Base-by-base conservation (phyloP, 768 basidiomycete genomes). In the Suillus occidentalis region DNA sequence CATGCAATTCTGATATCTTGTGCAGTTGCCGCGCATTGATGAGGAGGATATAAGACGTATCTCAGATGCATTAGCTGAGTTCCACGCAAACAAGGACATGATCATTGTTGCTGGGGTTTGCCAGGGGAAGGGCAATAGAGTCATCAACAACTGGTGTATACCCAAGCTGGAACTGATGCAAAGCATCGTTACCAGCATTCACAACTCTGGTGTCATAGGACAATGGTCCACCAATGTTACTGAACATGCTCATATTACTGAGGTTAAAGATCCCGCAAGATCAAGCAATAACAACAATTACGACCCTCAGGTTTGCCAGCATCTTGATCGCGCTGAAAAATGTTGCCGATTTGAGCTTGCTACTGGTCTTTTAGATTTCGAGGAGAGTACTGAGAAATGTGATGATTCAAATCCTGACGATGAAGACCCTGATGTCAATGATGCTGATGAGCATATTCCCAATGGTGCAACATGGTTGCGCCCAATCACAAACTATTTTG, bases 331-430 rank as follows among this genome's bases (percentile, higher is more conserved):
- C 8, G 10, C 45, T 2, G n/a, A 47, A n/a, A 47, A 47, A 75
- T 47, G n/a, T 22, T 1, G 12, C 12, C n/a, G 3, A 2, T 47
- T 47, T 22, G 45, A 47, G n/a, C 45, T 47, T 4, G n/a, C n/a
- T 6, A 47, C n/a, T 4, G 5, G 45, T 10, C 9, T 42, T 18
- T 10, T 20, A 18, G 42, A 42, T 42, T 1, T 3, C 31, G 31
- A 31, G 31, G 31, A 31, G 14, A 6, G 14, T 16, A 10, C 40
- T 8, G 13, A 16, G 16, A 42, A 40, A 10, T 3, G 2, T 16
- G 14, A 6, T 18, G 42, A 42, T 42, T 1, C 6, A n/a, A 9
- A 45, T 62, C 43, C 43, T 25, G 28, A 67, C 31, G 65, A 66
- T 45, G 37, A 37, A 31, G 31, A 31, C 7, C 13, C 13, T 39